Percentiles rank a stretch among this genome's conserved stretches.
Conservation (phyloP, 73 alveolate genomes). For the Tetrahymena malaccensis region DNA sequence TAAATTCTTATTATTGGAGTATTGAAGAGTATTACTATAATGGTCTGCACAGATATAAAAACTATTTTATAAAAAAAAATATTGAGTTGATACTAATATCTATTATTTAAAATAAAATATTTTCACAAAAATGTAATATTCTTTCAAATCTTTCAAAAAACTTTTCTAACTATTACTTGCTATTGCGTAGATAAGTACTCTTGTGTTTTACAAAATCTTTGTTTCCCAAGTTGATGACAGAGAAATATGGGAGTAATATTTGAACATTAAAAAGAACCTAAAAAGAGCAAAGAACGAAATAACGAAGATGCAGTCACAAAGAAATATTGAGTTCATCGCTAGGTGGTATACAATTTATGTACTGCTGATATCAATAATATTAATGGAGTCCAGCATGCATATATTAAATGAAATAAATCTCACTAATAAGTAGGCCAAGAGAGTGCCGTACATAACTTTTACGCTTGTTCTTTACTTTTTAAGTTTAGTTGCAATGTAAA, state of each 20-base stretch:
- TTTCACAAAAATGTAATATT: too few species aligned
- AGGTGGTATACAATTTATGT: background rate
- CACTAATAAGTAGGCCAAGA: background rate
- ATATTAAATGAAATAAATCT: background rate
- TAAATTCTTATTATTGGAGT: background rate
- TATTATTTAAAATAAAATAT: background rate
- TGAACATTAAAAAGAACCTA: background rate
- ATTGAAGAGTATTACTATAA: background rate
- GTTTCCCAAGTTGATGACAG: background rate
- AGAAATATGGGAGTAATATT: background rate
- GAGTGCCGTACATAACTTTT: background rate
- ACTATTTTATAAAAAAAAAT: background rate
- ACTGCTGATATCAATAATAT: background rate
- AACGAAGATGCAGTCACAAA: background rate
- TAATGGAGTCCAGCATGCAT: background rate
- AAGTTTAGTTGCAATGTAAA: background rate
- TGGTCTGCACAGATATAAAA: background rate
- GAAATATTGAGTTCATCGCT: background rate
- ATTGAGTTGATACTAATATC: background rate
- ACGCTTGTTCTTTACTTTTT: background rate
- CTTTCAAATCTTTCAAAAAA: too few species aligned
- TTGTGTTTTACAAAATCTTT: background rate
- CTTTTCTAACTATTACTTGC: background rate
- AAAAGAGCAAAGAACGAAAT: background rate
- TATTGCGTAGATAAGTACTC: background rate